phyloP scores from a whole-genome alignment of 768 basidiomycete genomes.

The Leucosporidium creatinivorum region DNA sequence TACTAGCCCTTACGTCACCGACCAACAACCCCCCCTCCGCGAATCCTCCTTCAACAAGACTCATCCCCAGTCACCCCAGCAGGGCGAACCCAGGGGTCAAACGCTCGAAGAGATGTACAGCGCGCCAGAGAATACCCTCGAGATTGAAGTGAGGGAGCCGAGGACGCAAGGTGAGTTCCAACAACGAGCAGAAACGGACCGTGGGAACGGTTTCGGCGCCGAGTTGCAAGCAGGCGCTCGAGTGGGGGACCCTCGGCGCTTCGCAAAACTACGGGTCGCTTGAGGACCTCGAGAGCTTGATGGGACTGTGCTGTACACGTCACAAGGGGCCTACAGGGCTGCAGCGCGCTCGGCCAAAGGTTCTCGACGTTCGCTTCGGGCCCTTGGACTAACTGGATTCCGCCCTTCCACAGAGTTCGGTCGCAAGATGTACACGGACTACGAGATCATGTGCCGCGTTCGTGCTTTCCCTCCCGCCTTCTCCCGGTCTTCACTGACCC shows the following conservation, averaged over 20 bases:
- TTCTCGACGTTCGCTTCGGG: too few relatives aligned
- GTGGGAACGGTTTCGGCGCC: neutral
- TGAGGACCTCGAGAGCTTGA: too few relatives aligned
- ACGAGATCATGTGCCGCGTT: slow-evolving; percentile 96
- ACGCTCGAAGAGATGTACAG: slow-evolving; percentile 96
- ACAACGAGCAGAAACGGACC: too few relatives aligned
- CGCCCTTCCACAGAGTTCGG: slow-evolving; percentile 64
- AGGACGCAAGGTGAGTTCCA: slow-evolving; percentile 76
- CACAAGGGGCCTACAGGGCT: too few relatives aligned
- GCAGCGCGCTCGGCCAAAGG: too few relatives aligned
- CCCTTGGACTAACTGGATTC: neutral
- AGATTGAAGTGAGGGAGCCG: slow-evolving; percentile 94
- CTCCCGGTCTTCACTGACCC: neutral
- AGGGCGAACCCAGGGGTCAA: slow-evolving; percentile 15
- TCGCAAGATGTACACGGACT: slow-evolving; percentile 98
- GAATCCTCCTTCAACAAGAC: neutral
- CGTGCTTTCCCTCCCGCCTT: neutral
- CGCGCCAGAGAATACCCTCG: slow-evolving; percentile 90
- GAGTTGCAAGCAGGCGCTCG: neutral
- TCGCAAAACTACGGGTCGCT: too few relatives aligned
- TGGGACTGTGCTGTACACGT: neutral
- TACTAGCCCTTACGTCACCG: slow-evolving; percentile 29
- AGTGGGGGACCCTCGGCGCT: too few relatives aligned
- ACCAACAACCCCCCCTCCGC: slow-evolving; percentile 15
- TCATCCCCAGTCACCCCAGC: too few relatives aligned